phyloP scores from a whole-genome alignment of 2,329 filamentous ascomycete genomes.

The Fusarium gaditjirri region DNA sequence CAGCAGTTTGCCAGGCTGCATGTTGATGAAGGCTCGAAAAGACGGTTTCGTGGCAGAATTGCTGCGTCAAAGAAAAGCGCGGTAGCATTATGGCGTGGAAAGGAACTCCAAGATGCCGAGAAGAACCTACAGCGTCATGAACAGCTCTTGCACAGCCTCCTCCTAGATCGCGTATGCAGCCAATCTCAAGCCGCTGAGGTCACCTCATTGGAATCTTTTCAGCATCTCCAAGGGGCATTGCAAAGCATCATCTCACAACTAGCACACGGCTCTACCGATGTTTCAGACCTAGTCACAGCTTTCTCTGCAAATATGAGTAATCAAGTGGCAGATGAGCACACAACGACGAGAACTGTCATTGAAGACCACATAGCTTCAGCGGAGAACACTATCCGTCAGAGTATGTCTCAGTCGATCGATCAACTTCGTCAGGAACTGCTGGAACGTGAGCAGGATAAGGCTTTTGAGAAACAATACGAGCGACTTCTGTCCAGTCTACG shows the following conservation, averaged over 20 bases:
- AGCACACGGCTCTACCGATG: rapidly evolving
- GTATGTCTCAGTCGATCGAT: not conserved
- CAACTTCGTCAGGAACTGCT: not conserved
- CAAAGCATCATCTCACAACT: not conserved
- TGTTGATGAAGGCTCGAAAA: rapidly evolving
- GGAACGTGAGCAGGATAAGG: not conserved
- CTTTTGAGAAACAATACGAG: not conserved
- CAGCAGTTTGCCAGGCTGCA: not conserved
- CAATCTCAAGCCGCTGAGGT: not conserved
- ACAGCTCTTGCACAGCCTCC: not conserved
- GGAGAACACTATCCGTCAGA: not conserved
- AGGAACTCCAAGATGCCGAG: not conserved
- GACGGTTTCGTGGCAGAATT: rapidly evolving
- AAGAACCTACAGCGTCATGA: not conserved
- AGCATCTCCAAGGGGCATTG: rapidly evolving
- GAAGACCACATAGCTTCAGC: too few species aligned
- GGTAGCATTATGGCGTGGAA: not conserved
- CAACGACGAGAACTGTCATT: not conserved
- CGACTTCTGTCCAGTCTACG: not conserved
- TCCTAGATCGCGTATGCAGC: rapidly evolving
- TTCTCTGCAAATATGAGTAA: rapidly evolving
- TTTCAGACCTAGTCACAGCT: not conserved
- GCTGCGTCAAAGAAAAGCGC: not conserved
- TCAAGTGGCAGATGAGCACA: not conserved
- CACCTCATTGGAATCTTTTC: not conserved